Evolutionary conservation across 1,284 basidiomycete species (phyloP).

Genomic region (Fomitopsis betulina): DNA sequence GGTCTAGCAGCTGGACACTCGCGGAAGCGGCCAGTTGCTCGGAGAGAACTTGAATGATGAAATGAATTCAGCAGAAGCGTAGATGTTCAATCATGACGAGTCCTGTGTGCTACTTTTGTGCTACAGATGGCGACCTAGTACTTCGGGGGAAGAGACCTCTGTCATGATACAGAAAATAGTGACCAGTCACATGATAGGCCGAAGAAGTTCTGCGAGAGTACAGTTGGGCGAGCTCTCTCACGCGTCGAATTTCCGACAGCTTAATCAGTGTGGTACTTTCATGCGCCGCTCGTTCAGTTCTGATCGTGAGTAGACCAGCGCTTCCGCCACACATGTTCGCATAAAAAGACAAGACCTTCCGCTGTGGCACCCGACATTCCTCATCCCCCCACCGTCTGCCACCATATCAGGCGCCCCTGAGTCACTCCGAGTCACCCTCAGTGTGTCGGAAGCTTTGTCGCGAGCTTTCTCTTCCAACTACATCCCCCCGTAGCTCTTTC

Average conservation of each 20-base stretch:
- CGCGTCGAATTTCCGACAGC: constrained; percentile 16
- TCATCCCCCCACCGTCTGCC: constrained; percentile 8
- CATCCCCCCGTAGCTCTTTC: constrained; percentile 1
- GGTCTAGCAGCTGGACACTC: not conserved
- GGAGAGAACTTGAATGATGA: not conserved
- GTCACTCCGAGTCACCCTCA: not conserved
- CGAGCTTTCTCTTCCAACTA: not conserved
- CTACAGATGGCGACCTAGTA: not conserved
- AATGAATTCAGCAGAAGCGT: not conserved
- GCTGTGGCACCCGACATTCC: constrained; percentile 5
- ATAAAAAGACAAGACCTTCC: constrained; percentile 17
- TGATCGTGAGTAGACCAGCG: constrained; percentile 18
- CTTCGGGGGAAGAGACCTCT: not conserved
- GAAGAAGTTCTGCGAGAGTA: constrained; percentile 8
- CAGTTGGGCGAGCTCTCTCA: constrained; percentile 12
- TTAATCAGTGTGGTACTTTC: constrained; percentile 19
- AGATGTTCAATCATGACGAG: not conserved
- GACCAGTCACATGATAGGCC: constrained; percentile 14
- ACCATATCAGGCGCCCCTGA: not conserved
- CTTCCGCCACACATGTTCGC: constrained; percentile 15
- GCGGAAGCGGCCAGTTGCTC: not conserved
- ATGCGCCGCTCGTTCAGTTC: constrained; percentile 20
- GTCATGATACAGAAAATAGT: constrained; percentile 5
- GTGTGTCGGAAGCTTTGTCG: not conserved
- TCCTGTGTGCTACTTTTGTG: not conserved